Conservation (phyloP, 2,329 filamentous ascomycete genomes). For the Teratosphaeria gauchensis region DNA sequence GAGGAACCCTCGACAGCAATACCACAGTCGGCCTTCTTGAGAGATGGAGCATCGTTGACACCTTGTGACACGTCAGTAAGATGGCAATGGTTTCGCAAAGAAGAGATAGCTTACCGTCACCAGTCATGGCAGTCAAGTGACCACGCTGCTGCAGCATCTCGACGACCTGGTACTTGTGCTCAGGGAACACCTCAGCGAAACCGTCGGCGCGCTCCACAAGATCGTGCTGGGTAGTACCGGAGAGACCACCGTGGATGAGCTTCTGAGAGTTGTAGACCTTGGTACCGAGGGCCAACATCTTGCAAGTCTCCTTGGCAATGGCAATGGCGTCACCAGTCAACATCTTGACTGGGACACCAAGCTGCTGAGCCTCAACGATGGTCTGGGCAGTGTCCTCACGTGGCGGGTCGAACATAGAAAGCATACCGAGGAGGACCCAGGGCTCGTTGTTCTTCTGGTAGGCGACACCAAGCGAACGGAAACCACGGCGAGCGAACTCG, state of each 20-base stretch:
- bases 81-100: background rate
- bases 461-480: conserved; percentile 70
- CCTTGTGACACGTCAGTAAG: conserved; percentile 18
- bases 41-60: conserved; percentile 64
- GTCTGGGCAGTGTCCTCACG: conserved; percentile 72
- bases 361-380: conserved; percentile 64
- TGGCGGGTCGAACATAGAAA: conserved; percentile 72
- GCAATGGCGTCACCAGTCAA: conserved; percentile 71
- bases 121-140: conserved; percentile 66
- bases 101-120: conserved; percentile 43
- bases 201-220: conserved; percentile 66
- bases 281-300: conserved; percentile 68
- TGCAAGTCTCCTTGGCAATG: conserved; percentile 73
- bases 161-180: conserved; percentile 69
- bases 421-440: conserved; percentile 65
- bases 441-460: conserved; percentile 67
- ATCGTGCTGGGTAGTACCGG: conserved; percentile 64
- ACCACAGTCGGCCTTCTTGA: conserved; percentile 67
- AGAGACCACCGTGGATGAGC: conserved; percentile 66
- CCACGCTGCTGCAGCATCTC: conserved; percentile 67
- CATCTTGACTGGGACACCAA: conserved; percentile 73
- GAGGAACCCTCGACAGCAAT: conserved; percentile 64
- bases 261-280: conserved; percentile 75
- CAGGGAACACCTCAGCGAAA: conserved; percentile 65
- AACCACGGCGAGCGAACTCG: conserved; percentile 69